Evolutionary conservation across 2,329 filamentous ascomycete genomes (phyloP).

Genomic region (Mollisiaceae sp.): DNA sequence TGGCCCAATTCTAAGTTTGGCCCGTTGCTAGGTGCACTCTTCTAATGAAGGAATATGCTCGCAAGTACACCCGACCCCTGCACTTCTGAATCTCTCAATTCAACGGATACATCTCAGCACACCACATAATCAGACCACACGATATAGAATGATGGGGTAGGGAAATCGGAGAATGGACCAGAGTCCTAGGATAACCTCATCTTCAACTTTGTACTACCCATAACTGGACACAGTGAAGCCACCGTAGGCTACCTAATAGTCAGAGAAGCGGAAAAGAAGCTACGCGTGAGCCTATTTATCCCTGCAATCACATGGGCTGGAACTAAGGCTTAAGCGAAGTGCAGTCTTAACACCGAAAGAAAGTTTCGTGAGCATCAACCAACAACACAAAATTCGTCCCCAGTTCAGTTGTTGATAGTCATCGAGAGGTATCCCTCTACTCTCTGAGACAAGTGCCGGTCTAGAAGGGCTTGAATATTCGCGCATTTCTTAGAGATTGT

Average conservation of each 20-base stretch:
- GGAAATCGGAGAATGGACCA: no score
- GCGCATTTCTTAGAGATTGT: background rate
- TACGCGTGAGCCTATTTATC: no score
- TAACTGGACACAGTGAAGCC: no score
- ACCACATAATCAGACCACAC: background rate
- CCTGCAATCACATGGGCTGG: no score
- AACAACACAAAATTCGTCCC: background rate
- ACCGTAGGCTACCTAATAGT: no score
- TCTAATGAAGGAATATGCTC: background rate
- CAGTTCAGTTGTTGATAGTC: background rate
- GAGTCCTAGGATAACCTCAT: no score
- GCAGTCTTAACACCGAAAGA: background rate
- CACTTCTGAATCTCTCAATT: background rate
- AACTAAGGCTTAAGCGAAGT: background rate
- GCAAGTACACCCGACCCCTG: background rate
- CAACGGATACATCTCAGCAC: background rate
- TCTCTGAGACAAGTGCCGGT: background rate
- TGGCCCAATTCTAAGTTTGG: no score
- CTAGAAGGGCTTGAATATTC: background rate
- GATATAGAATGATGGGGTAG: background rate
- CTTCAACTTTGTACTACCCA: no score
- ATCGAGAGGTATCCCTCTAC: background rate
- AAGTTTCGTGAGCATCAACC: background rate
- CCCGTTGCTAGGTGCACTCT: no score
- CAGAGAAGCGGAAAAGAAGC: no score